Evolutionary conservation across 805 yeast species (phyloP), one percentile per base, ranked within the genome.

Genomic region (Teunomyces aglyptinius): DNA sequence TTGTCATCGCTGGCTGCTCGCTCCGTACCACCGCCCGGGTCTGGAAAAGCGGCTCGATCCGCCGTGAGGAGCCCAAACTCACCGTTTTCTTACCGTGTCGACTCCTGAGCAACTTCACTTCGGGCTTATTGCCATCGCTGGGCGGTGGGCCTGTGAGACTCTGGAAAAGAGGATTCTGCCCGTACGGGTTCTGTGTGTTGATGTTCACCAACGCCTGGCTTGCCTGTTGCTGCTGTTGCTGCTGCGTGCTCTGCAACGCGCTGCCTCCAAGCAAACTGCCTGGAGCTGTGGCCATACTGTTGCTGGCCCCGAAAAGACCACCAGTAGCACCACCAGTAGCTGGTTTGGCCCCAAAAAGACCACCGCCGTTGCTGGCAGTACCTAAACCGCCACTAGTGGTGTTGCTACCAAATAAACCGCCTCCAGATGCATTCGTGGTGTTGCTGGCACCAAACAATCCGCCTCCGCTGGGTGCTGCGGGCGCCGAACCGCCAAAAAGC

Each of bases 141-240:
- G 29, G 44, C 15, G 68, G 69, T 7, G 62, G 51, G 3, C 66
- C 69, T 2, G 69, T 61, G 38, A 74, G 63, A 44, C 75, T 68
- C 46, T 67, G 71, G 53, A 87, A 89, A 44, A 91, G 70, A 5
- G 90, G 86, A 55, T 84, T 83, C 41, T 80, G 76, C 1, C 96
- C 96, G 60, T 88, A 91, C 38, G 97, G 96, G 60, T 85, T 68
- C 45, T 63, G 68, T 2, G 70, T 55, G 40, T 54, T 60, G 44
- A 70, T 61, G 48, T 60, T 69, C 27, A 58, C 58, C 40, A 65
- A 51, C 18, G 64, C 53, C 40, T 56, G 67, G 31, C 51, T 62
- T 40, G 45, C 56, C 15, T 46, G 58, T 32, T 53, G 61, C 29
- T 50, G 58, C 32, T 56, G 63, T 31, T 47, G 58, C 55, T 49